A percentile compares a stretch with the other conserved stretches of the same genome.
Conservation (phyloP, 1,139 yeast species). For the Torulaspora pretoriensis region DNA sequence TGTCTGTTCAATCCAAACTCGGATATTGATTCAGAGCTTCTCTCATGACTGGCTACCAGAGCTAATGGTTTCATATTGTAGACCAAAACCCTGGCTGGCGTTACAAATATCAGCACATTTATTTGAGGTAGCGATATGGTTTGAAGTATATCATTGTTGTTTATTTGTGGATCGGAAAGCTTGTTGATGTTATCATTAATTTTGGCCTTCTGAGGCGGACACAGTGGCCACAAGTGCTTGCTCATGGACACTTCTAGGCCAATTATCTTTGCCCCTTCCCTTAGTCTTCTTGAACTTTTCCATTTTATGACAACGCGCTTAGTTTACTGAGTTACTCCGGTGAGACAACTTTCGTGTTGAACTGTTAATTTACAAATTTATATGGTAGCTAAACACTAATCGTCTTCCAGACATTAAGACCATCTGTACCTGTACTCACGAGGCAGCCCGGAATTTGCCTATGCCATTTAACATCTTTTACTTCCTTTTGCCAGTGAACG, state of each 20-base stretch:
- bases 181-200: conserved; percentile 10
- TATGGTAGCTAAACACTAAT: conserved; percentile 64
- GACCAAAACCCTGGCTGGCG: conserved; percentile 29
- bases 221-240: conserved; percentile 30
- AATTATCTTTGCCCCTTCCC: background rate
- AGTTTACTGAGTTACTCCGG: background rate
- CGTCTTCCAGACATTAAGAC: conserved; percentile 92
- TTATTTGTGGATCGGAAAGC: conserved; percentile 7
- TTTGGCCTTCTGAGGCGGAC: conserved; percentile 27
- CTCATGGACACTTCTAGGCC: background rate
- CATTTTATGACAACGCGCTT: background rate
- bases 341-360: background rate
- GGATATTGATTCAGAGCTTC: conserved; percentile 39
- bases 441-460: conserved; percentile 93
- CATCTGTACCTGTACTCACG: conserved; percentile 93
- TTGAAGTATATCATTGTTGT: conserved; percentile 22
- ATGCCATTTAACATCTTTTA: conserved; percentile 98
- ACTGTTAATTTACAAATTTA: background rate
- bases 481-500: conserved; percentile 97
- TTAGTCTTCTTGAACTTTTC: background rate
- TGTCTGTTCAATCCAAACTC: conserved; percentile 39
- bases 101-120: conserved; percentile 28
- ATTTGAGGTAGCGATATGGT: conserved; percentile 23
- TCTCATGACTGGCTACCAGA: conserved; percentile 40
- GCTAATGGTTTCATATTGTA: conserved; percentile 40